Evolutionary conservation across 371 early-diverging fungal genomes (phyloP).

Genomic region (Smittium culicis): DNA sequence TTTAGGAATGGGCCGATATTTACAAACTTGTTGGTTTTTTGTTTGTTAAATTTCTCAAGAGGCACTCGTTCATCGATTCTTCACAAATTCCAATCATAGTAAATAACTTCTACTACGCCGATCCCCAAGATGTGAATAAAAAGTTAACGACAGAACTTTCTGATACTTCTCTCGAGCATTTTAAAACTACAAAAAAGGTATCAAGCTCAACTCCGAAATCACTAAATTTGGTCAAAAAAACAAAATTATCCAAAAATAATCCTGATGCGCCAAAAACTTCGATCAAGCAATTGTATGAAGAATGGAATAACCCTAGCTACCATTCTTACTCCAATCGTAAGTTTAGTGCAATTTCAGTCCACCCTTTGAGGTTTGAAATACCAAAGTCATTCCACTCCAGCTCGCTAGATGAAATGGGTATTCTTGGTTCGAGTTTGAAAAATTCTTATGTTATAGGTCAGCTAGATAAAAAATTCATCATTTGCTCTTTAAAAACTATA

Average conservation of each 20-base stretch:
- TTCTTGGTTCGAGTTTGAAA: neutral
- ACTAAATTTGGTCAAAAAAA: neutral
- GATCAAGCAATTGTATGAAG: neutral
- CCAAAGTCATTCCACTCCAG: neutral
- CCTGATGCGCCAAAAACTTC: neutral
- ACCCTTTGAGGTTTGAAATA: neutral
- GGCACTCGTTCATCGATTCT: neutral
- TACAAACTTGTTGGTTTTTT: neutral
- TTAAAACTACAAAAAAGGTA: neutral
- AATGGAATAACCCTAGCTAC: neutral
- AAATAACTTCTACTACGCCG: neutral
- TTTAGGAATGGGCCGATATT: neutral
- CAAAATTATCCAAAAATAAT: neutral
- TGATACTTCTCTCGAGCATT: neutral
- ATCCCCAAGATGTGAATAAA: neutral
- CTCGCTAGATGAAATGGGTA: neutral
- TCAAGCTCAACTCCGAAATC: neutral
- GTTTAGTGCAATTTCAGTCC: neutral
- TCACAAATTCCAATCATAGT: neutral
- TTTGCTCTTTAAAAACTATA: constrained; percentile 21
- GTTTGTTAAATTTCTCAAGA: constrained; percentile 9
- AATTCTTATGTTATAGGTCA: constrained; percentile 39
- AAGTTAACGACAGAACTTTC: neutral
- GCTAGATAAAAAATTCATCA: constrained; percentile 52
- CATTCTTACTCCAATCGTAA: neutral